Evolutionary conservation across 441 rosid species (phyloP).

Genomic region (Gossypium laxum): DNA sequence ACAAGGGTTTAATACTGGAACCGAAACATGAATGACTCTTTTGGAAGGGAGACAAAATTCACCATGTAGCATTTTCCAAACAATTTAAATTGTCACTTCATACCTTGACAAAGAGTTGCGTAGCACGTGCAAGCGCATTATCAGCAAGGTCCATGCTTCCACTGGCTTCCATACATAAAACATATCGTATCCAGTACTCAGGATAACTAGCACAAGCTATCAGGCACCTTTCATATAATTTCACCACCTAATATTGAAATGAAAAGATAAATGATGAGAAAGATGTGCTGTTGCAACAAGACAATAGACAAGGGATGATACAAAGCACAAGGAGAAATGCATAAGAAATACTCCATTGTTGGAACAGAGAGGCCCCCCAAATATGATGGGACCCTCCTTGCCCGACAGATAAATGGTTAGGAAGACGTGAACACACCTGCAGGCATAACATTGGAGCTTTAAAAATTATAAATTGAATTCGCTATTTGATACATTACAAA

Average conservation of each 20-base stretch:
- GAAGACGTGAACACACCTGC: slow-evolving; percentile 92
- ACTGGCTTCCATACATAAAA: slow-evolving; percentile 65
- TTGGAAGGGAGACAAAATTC: not conserved
- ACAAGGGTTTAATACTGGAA: not conserved
- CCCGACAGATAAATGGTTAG: slow-evolving; percentile 84
- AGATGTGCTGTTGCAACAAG: slow-evolving; percentile 10
- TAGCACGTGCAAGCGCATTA: slow-evolving; percentile 81
- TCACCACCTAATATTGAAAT: slow-evolving; percentile 53
- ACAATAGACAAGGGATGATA: slow-evolving; percentile 21
- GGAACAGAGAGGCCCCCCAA: slow-evolving; percentile 86
- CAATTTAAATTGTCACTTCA: not conserved
- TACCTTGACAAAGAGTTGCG: slow-evolving; percentile 95
- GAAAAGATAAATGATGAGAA: slow-evolving; percentile 19
- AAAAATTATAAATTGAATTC: slow-evolving; percentile 36
- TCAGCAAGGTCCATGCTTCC: slow-evolving; percentile 79
- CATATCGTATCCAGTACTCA: slow-evolving; percentile 80
- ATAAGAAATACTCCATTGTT: slow-evolving; percentile 66
- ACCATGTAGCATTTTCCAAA: not conserved
- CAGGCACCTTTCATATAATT: slow-evolving; percentile 84
- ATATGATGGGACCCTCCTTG: slow-evolving; percentile 71
- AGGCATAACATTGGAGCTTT: slow-evolving; percentile 76
- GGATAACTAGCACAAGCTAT: slow-evolving; percentile 92
- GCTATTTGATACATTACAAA: slow-evolving; percentile 38
- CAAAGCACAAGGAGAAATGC: slow-evolving; percentile 59
- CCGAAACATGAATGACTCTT: not conserved